Evolutionary conservation across 768 basidiomycete genomes (phyloP), one percentile per base, ranked within the genome.

Genomic region (Hygrophorus pudorinus): DNA sequence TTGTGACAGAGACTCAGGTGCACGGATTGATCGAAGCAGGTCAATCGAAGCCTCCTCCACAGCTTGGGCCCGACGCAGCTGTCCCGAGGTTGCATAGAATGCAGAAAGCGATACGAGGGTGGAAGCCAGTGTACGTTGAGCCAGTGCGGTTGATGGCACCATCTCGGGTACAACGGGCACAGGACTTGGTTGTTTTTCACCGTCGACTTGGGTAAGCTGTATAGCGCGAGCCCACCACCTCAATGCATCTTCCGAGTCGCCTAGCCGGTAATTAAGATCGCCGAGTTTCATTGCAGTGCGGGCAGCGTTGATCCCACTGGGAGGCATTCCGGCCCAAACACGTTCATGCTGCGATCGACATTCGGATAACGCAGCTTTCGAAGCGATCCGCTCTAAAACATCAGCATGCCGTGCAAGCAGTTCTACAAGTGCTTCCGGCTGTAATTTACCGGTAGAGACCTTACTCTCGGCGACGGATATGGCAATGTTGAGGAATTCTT

Each of bases 101-200:
- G 80, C 79, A 16, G 85, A 88, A 17, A 83, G 57, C n/a, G 85
- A 82, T 5, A 85, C 73, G 2, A 87, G 65, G 10, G 74, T 65
- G 17, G 75, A 76, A 1, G 72, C 65, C 38, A 85, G 58, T 20
- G 73, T 73, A 44, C 85, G 72, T 54, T 87, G 85, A 17, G 70
- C 72, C 36, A 68, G 64, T 33, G 83, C 81, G 43, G 79, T 78
- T 46, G 70, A 58, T 30, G 81, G 81, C 9, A 62, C 46, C 1
- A 54, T 46, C 10, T 52, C 48, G 17, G 77, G 69, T 29, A 74
- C 54, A 6, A 47, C 41, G 18, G 63, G 53, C 4, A 51, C 45
- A 13, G 42, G 35, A 18, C 39, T 41, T 17, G 56, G 51, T 46
- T 29, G 48, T 35, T 59, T 47, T 12, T 56, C 28, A 8, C 53